Evolutionary conservation across 345 rosid species (phyloP), one percentile per base, ranked within the genome.

Genomic region (Aquilaria sinensis): DNA sequence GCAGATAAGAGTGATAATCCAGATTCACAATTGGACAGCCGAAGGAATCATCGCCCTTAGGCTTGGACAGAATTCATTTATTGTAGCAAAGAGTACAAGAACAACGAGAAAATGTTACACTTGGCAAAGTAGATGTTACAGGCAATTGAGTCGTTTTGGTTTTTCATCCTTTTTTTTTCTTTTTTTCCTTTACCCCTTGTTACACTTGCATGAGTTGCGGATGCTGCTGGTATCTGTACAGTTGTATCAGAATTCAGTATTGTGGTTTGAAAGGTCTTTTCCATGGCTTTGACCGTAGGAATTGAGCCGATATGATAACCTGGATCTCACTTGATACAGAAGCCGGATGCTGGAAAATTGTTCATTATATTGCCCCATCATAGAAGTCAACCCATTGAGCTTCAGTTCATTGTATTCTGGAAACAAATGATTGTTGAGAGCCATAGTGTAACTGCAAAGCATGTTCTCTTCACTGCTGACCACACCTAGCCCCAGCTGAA

Each of bases 1-100:
- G 57, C 67, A 2, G 78, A 80, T 66, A 78, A 37, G 63, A 79
- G 80, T 51, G 86, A 85, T 5, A 75, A 72, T 66, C 72, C 74
- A 12, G 77, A 67, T 58, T 57, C 56, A 15, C 72, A 67, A 69
- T 66, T 66, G 58, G 69, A 67, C n/a, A 52, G 69, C 56, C 55
- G 47, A 60, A 63, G 67, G 57, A 64, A 47, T 31, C 45, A 57
- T 51, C 63, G 31, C 53, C 32, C 32, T 1, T 65, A 65, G 74
- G 41, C 55, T 10, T 45, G 47, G 62, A 46, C 10, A 43, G 23
- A 45, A 63, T 46, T 41, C 15, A 14, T 53, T 56, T 61, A 33
- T 62, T 72, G 60, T 61, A 64, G 56, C 50, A 8, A 41, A 51
- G 43, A 61, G 45, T 34, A 33, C 64, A 53, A 34, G 49, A 56